phyloP scores from a whole-genome alignment of 2,329 filamentous ascomycete species.

The Diaporthe caulivora region DNA sequence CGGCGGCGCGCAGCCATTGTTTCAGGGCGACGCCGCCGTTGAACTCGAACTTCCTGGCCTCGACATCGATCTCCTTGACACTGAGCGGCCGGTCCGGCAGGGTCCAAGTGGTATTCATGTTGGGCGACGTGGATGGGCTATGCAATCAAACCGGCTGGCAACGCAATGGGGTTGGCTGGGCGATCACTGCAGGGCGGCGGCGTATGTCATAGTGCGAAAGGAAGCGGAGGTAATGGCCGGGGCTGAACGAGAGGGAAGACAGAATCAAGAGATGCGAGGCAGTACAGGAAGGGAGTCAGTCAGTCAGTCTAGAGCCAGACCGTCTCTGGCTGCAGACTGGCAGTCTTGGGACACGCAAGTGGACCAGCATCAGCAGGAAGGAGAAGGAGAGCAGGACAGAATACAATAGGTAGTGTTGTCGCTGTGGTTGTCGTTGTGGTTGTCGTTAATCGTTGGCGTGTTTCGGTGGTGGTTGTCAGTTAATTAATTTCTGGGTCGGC shows the following conservation, averaged over 20 bases:
- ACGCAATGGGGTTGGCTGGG: conserved; percentile 1
- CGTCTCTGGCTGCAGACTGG: conserved; percentile 26
- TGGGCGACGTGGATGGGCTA: conserved; percentile 32
- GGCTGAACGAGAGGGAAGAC: neutral
- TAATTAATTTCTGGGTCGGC: conserved; percentile 31
- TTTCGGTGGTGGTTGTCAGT: conserved; percentile 24
- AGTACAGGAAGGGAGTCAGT: neutral
- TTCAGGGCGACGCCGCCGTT: conserved; percentile 81
- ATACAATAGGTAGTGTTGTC: neutral
- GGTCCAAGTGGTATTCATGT: conserved; percentile 47
- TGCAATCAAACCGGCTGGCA: conserved; percentile 2
- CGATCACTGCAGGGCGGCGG: conserved; percentile 3
- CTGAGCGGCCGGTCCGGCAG: conserved; percentile 71
- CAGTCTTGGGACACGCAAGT: neutral
- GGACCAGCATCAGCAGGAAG: neutral
- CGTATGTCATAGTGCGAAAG: conserved; percentile 13
- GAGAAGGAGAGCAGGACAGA: neutral
- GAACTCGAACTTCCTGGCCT: conserved; percentile 85
- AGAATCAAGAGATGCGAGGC: neutral
- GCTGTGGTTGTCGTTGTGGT: no score
- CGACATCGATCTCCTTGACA: conserved; percentile 80
- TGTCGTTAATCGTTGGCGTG: conserved; percentile 4
- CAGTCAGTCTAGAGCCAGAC: conserved; percentile 8
- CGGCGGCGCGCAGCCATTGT: conserved; percentile 85
- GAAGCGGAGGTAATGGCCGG: neutral